A percentile compares a stretch with the other conserved stretches of the same genome.
Evolutionary conservation across 768 basidiomycete species (phyloP).

Genomic region (Phallus indusiatus): DNA sequence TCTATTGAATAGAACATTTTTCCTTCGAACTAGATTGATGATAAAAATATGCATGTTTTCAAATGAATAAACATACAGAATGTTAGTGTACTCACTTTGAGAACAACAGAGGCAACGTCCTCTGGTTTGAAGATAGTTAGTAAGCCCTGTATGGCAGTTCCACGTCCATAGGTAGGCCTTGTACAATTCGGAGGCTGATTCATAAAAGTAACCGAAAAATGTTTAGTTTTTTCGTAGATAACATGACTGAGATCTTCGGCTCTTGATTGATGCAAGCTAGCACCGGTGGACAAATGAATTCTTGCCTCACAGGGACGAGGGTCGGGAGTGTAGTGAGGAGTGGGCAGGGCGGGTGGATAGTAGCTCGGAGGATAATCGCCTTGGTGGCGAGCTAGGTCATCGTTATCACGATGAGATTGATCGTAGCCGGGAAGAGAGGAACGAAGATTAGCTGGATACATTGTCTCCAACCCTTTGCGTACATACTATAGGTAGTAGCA

Average conservation of each 20-base stretch:
- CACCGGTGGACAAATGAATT: conserved; percentile 16
- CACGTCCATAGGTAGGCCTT: conserved; percentile 49
- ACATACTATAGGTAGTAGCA: too few species aligned
- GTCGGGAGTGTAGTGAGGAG: conserved; percentile 45
- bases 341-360: conserved; percentile 10
- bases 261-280: background rate
- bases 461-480: too few species aligned
- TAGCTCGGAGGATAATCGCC: background rate
- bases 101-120: conserved; percentile 49
- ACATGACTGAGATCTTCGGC: background rate
- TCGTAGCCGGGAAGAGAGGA: background rate
- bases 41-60: background rate
- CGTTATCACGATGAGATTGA: background rate
- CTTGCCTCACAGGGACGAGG: conserved; percentile 46
- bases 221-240: conserved; percentile 1
- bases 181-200: conserved; percentile 41
- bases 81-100: conserved; percentile 36
- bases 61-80: background rate
- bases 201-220: conserved; percentile 36
- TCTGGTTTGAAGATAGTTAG: conserved; percentile 49
- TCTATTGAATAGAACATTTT: background rate
- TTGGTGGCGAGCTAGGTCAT: background rate
- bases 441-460: background rate
- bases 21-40: conserved; percentile 1
- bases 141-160: conserved; percentile 42